Conservation (phyloP, 2,329 filamentous ascomycete genomes). For the Pseudonectria buxi region DNA sequence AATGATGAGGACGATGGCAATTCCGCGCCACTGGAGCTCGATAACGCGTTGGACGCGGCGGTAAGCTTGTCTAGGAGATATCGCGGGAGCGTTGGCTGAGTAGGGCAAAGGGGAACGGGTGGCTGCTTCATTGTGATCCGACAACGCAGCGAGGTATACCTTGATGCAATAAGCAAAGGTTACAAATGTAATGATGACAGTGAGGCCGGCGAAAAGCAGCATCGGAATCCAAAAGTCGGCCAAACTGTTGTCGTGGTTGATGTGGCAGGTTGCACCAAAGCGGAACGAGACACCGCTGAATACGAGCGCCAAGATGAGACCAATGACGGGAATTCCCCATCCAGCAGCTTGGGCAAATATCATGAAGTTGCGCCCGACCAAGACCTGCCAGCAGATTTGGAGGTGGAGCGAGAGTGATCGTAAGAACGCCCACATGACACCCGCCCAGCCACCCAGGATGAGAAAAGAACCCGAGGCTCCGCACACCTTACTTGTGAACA, state of each 20-base stretch:
- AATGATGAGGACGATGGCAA: slow-evolving; percentile 83
- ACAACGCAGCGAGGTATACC: slow-evolving; percentile 80
- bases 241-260: slow-evolving; percentile 82
- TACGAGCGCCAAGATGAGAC: slow-evolving; percentile 68
- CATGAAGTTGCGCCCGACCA: slow-evolving; percentile 85
- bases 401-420: slow-evolving; percentile 87
- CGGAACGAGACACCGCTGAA: slow-evolving; percentile 91
- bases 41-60: slow-evolving; percentile 80
- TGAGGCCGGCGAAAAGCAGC: slow-evolving; percentile 67
- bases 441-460: slow-evolving; percentile 77
- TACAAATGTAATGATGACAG: slow-evolving; percentile 72
- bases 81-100: slow-evolving; percentile 64
- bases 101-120: slow-evolving; percentile 70
- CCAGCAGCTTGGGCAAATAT: slow-evolving; percentile 72
- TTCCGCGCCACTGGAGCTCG: slow-evolving; percentile 88
- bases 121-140: slow-evolving; percentile 64
- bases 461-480: slow-evolving; percentile 84
- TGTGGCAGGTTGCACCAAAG: slow-evolving; percentile 86
- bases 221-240: slow-evolving; percentile 87
- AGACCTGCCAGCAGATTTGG: slow-evolving; percentile 95
- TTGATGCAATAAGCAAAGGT: slow-evolving; percentile 93
- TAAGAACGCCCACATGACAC: slow-evolving; percentile 85
- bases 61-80: slow-evolving; percentile 82
- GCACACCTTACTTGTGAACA: slow-evolving; percentile 74
- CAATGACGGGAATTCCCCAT: slow-evolving; percentile 75